Percentiles rank a stretch among this genome's conserved stretches.
Conservation (phyloP, 352 stramenopile genomes). For the Pythium oligandrum region DNA sequence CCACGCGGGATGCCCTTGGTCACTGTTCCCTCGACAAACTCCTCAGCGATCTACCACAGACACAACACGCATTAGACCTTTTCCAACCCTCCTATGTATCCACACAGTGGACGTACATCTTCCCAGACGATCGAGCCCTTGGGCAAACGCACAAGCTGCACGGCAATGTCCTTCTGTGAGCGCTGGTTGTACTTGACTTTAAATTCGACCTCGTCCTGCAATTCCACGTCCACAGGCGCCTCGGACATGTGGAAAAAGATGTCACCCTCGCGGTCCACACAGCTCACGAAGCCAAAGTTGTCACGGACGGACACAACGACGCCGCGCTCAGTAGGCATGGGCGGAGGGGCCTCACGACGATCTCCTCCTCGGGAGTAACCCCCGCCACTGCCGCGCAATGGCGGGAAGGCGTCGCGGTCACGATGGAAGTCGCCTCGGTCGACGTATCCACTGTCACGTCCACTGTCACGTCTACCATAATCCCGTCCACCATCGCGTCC, state of each 20-base stretch:
- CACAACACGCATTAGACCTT: background rate
- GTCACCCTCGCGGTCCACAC: slow-evolving; percentile 60
- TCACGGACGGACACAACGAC: slow-evolving; percentile 23
- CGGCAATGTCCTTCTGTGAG: slow-evolving; percentile 67
- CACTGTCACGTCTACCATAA: slow-evolving; percentile 2
- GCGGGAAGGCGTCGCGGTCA: slow-evolving; percentile 2
- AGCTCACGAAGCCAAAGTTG: slow-evolving; percentile 36
- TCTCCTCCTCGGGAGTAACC: background rate
- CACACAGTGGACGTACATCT: slow-evolving; percentile 23
- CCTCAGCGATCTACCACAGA: slow-evolving; percentile 30
- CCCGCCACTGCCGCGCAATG: background rate
- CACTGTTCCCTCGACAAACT: slow-evolving; percentile 52
- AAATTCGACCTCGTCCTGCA: slow-evolving; percentile 76
- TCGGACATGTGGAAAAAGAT: slow-evolving; percentile 84
- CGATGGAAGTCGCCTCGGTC: slow-evolving; percentile 34
- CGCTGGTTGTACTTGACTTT: slow-evolving; percentile 69
- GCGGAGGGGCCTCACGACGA: background rate
- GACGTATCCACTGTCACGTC: slow-evolving; percentile 18
- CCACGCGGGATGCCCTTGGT: slow-evolving; percentile 54
- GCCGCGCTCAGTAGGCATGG: slow-evolving; percentile 15
- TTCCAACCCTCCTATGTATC: background rate
- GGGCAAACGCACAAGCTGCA: slow-evolving; percentile 53
- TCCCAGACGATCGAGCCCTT: slow-evolving; percentile 77
- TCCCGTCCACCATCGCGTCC: slow-evolving; percentile 11
- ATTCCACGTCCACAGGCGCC: slow-evolving; percentile 55